Evolutionary conservation across 164 flowering plant genomes (phyloP).

Genomic region (Amborella trichopoda): DNA sequence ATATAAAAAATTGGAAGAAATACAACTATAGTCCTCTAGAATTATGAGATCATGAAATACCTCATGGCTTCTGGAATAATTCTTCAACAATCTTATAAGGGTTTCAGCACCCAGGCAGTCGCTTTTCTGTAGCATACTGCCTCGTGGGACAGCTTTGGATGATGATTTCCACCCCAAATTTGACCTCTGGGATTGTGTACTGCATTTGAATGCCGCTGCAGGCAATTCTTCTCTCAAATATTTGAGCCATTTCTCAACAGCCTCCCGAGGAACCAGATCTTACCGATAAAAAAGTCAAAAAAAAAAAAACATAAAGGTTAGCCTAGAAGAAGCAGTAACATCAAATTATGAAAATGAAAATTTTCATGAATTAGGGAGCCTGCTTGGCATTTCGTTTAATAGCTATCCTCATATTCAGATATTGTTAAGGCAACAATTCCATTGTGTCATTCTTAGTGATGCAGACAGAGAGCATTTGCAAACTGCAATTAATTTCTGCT

Average conservation of each 20-base stretch:
- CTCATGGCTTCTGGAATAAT: conserved; percentile 92
- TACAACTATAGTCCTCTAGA: not conserved
- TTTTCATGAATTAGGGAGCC: not conserved
- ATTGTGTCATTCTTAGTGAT: no score
- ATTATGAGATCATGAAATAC: no score
- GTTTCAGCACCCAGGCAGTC: conserved; percentile 99
- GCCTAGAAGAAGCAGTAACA: not conserved
- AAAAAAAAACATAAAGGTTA: not conserved
- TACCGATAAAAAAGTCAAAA: conserved; percentile 8
- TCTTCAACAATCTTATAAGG: conserved; percentile 76
- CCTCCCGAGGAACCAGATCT: conserved; percentile 98
- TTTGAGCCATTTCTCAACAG: conserved; percentile 92
- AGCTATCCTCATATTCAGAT: no score
- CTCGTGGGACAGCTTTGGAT: conserved; percentile 46
- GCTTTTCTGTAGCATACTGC: conserved; percentile 66
- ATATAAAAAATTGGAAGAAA: not conserved
- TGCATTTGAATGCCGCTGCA: conserved; percentile 93
- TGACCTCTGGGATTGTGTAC: conserved; percentile 83
- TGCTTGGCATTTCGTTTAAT: no score
- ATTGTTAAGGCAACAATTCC: no score
- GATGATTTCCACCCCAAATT: conserved; percentile 83
- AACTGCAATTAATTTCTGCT: no score
- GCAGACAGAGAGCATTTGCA: no score
- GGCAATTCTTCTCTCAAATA: conserved; percentile 91
- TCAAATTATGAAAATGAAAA: not conserved